Conservation (phyloP, 768 basidiomycete species). For the Rossbeevera mucosa region DNA sequence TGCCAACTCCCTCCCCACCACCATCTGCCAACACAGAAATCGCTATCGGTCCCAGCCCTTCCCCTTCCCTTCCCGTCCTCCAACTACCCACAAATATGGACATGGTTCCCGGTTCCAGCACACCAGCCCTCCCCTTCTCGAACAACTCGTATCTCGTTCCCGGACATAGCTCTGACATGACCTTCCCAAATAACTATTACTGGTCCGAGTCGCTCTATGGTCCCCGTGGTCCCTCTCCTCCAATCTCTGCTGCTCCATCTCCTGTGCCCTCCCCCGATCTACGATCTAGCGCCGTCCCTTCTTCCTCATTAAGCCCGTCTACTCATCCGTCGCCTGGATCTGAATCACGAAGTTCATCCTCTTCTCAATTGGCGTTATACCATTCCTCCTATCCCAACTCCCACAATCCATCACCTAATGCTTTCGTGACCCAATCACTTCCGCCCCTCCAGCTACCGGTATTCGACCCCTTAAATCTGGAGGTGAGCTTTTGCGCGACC, state of each 20-base stretch:
- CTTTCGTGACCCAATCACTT: constrained; percentile 8
- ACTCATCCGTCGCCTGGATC: constrained; percentile 6
- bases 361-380: constrained; percentile 8
- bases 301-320: constrained; percentile 14
- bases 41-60: background rate
- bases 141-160: background rate
- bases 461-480: constrained; percentile 1
- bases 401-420: constrained; percentile 11
- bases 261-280: constrained; percentile 31
- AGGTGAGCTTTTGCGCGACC: constrained; percentile 7
- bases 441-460: background rate
- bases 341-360: constrained; percentile 18
- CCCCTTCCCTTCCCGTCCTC: background rate
- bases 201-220: constrained; percentile 26
- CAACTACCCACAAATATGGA: background rate
- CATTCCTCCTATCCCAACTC: constrained; percentile 8
- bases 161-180: constrained; percentile 1
- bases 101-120: background rate
- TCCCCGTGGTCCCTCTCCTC: constrained; percentile 47
- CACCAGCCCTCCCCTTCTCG: background rate
- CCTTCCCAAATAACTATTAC: constrained; percentile 20
- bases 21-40: background rate
- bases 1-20: background rate
- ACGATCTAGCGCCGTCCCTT: constrained; percentile 1
- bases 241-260: constrained; percentile 48